Percentiles rank a stretch among this genome's conserved stretches.
Evolutionary conservation across 192 early-diverging fungal genomes (phyloP).

Genomic region (Coemansia furcata): DNA sequence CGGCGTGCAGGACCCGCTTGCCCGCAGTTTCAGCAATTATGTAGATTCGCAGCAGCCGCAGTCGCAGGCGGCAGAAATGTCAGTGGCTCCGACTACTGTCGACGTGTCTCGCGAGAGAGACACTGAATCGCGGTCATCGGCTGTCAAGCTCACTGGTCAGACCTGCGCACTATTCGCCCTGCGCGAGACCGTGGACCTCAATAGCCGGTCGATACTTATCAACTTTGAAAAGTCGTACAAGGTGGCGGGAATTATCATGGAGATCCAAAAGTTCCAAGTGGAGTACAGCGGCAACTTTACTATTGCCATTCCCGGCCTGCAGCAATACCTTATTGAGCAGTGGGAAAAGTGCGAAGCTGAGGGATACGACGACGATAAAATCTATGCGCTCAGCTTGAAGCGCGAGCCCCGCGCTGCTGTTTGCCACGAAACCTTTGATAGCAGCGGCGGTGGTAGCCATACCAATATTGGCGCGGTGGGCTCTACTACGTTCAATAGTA

Average conservation of each 20-base stretch:
- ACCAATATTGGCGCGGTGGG: not conserved
- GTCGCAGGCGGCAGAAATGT: not conserved
- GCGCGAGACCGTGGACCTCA: slow-evolving; percentile 30
- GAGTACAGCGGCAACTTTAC: slow-evolving; percentile 62
- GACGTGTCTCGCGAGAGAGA: not conserved
- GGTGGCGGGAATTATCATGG: slow-evolving; percentile 60
- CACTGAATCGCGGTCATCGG: not conserved
- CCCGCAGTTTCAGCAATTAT: not conserved
- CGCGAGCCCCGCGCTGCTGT: slow-evolving; percentile 39
- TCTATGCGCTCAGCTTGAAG: slow-evolving; percentile 41
- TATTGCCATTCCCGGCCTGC: slow-evolving; percentile 49
- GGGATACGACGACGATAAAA: slow-evolving; percentile 48
- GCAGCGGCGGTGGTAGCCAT: not conserved
- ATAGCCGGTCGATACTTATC: slow-evolving; percentile 56
- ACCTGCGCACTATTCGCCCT: slow-evolving; percentile 39
- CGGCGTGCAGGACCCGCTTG: not conserved
- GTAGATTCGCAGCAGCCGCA: not conserved
- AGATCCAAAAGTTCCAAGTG: slow-evolving; percentile 74
- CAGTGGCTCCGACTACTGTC: not conserved
- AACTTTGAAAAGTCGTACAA: slow-evolving; percentile 82
- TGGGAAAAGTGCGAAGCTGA: slow-evolving; percentile 34
- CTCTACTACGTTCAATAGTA: not conserved
- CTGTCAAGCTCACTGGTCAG: slow-evolving; percentile 41
- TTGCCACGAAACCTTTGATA: not conserved
- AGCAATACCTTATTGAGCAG: slow-evolving; percentile 50